A percentile compares a stretch with the other conserved stretches of the same genome.
Evolutionary conservation across 2,329 filamentous ascomycete genomes (phyloP).

Genomic region (Allantophomopsis lycopodina): DNA sequence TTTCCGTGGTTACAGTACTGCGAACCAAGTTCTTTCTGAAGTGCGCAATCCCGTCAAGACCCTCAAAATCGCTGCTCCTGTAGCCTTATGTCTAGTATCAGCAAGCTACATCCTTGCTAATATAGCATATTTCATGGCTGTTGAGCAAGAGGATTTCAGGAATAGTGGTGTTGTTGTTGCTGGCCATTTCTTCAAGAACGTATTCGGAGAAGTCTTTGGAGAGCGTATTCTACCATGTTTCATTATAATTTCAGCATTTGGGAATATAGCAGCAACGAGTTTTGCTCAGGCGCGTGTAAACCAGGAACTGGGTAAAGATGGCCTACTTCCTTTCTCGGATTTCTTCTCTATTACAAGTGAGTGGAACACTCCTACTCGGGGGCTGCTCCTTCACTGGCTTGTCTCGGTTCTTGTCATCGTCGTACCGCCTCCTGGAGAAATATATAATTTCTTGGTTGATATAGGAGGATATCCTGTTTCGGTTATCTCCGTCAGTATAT

Average conservation of each 20-base stretch:
- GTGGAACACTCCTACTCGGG: constrained; percentile 12
- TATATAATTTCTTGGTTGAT: constrained; percentile 24
- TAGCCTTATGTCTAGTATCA: constrained; percentile 38
- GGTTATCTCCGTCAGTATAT: constrained; percentile 20
- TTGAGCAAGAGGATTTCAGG: constrained; percentile 39
- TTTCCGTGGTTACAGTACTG: constrained; percentile 39
- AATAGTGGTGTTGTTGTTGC: constrained; percentile 38
- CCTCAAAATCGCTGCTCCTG: constrained; percentile 38
- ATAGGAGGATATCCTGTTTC: constrained; percentile 24
- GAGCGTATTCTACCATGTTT: constrained; percentile 29
- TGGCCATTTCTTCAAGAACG: constrained; percentile 41
- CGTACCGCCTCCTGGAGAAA: constrained; percentile 29
- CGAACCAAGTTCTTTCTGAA: constrained; percentile 41
- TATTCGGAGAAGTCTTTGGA: constrained; percentile 28
- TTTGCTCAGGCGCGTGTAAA: constrained; percentile 33
- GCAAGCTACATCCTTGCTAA: constrained; percentile 42
- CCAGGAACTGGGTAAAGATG: constrained; percentile 31
- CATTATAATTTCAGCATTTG: constrained; percentile 30
- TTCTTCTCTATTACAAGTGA: constrained; percentile 15
- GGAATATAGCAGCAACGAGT: constrained; percentile 31
- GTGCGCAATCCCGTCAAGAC: constrained; percentile 42
- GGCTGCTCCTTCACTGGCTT: constrained; percentile 42
- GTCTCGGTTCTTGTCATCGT: constrained; percentile 42
- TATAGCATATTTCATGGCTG: constrained; percentile 43
- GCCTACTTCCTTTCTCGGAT: constrained; percentile 26